These are phyloP conservation scores for Hortaea werneckii DNA, from an alignment of 2,329 filamentous ascomycete species.

Conservation along the genomic window DNA sequence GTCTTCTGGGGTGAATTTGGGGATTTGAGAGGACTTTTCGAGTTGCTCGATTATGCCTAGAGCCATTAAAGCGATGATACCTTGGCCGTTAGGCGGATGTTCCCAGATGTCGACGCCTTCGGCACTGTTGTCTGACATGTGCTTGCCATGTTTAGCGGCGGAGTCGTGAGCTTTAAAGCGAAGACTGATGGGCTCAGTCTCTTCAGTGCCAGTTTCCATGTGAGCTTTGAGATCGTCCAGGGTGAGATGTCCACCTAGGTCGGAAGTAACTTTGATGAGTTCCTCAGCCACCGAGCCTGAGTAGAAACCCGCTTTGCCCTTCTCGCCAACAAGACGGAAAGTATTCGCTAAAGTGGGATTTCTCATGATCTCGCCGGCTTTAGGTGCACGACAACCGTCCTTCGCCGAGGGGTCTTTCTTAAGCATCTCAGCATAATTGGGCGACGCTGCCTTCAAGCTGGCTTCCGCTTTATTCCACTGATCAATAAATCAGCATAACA, in stretches of 20 bases:
- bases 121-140: conserved; percentile 34
- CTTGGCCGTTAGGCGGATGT: conserved; percentile 92
- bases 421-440: conserved; percentile 79
- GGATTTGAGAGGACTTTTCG: conserved; percentile 64
- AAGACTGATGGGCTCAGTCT: conserved; percentile 76
- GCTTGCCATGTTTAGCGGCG: conserved; percentile 34
- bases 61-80: conserved; percentile 88
- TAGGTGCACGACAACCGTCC: conserved; percentile 64
- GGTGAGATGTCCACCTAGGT: conserved; percentile 66
- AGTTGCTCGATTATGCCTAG: conserved; percentile 84
- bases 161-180: conserved; percentile 47
- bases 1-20: conserved; percentile 56
- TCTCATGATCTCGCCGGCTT: conserved; percentile 77
- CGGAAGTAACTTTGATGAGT: conserved; percentile 65
- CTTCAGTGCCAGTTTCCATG: conserved; percentile 60
- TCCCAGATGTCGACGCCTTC: conserved; percentile 80
- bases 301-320: conserved; percentile 90
- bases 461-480: conserved; percentile 65
- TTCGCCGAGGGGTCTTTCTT: conserved; percentile 61
- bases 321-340: conserved; percentile 64
- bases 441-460: conserved; percentile 60
- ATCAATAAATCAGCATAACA: conserved; percentile 1
- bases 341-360: conserved; percentile 73
- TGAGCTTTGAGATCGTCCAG: conserved; percentile 75
- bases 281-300: conserved; percentile 71